phyloP scores from a whole-genome alignment of 306 rosid genomes.

The Trifolium repens region DNA sequence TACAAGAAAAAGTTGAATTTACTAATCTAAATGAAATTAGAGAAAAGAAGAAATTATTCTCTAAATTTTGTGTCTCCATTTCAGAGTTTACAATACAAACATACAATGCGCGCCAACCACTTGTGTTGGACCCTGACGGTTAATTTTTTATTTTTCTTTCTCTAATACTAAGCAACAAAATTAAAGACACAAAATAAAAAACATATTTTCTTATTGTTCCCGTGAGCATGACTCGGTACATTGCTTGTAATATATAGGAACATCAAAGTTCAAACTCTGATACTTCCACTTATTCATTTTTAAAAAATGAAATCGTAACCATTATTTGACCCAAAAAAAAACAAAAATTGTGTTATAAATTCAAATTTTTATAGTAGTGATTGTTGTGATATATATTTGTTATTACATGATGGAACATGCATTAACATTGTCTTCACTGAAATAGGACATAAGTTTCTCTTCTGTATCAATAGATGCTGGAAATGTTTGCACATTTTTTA shows the following conservation, averaged over 20 bases:
- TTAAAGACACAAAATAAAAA: background rate
- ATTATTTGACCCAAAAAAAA: too few relatives aligned
- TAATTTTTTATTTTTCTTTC: too few relatives aligned
- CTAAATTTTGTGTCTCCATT: background rate
- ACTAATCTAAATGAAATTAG: background rate
- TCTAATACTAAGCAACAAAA: background rate
- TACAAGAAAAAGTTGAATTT: background rate
- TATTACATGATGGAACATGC: constrained; percentile 78
- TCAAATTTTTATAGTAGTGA: background rate
- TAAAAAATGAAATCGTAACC: too few relatives aligned
- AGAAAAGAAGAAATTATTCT: background rate
- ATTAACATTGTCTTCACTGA: constrained; percentile 88
- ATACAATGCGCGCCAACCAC: background rate
- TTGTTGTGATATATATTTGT: background rate
- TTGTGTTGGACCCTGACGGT: background rate
- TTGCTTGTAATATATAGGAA: too few relatives aligned
- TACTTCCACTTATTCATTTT: too few relatives aligned
- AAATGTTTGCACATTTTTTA: constrained; percentile 60
- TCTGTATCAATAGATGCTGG: constrained; percentile 54
- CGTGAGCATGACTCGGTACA: too few relatives aligned
- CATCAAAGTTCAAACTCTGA: too few relatives aligned
- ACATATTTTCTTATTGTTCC: background rate
- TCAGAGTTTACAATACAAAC: background rate
- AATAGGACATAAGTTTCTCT: constrained; percentile 61
- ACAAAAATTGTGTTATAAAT: too few relatives aligned